Evolutionary conservation across 2,329 filamentous ascomycete genomes (phyloP), one percentile per base, ranked within the genome.

Genomic region (Beauveria sp.): DNA sequence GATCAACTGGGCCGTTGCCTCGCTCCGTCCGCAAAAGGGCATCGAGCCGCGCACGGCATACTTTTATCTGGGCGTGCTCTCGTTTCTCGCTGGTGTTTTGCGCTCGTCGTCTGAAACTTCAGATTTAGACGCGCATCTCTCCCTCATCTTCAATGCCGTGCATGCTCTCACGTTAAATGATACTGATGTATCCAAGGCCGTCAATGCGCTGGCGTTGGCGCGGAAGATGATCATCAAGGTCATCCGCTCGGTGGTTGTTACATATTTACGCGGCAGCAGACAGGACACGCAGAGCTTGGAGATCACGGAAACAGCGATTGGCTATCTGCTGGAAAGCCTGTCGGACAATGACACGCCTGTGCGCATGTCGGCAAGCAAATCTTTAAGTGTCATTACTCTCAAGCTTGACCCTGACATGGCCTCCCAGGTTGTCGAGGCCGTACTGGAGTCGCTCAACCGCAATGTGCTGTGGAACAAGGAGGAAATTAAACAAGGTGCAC

Each of bases 331-430:
- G 3, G 87, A 91, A 63, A 82, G 83, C 14, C 78, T 97, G 1
- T 86, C 86, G 2, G 94, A 99, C 71, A 90, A 90, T 63, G 92
- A 97, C 68, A 97, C 92, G 0, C 91, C 92, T 0, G 92, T 99
- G 14, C 83, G 94, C 43, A 84, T 96, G 67, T 89, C 93, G 37
- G 91, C 93, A 22, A 96, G 92, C 72, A 99, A 99, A 75, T 90
- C 92, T 4, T 82, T 97, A 50, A 96, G 92, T 72, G 83, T 96
- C 58, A 86, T 97, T 65, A 88, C 92, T 0, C 77, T 96, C 55
- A 92, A 89, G 66, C 76, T 99, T 8, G 85, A 92, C 50, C 75
- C 84, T 0, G 88, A 88, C 24, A 92, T 97, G 88, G 91, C 90
- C 1, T 82, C 84, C 1, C 89, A 97, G 69, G 88, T 99, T 12